Evolutionary conservation across 164 flowering plant species (phyloP).

Genomic region (Tinospora cordifolia): DNA sequence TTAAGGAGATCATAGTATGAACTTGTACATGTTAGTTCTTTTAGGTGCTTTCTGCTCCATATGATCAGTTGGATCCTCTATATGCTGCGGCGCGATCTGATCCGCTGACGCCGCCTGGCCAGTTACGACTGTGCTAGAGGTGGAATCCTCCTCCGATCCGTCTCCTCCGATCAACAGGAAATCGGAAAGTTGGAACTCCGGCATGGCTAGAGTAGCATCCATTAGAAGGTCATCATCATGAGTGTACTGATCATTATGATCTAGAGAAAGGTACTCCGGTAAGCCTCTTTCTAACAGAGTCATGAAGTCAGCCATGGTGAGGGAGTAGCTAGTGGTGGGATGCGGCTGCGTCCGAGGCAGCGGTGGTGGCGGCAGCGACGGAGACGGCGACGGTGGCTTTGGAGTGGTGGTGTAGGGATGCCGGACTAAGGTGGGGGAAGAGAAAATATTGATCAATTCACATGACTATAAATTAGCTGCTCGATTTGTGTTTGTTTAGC

Average conservation of each 20-base stretch:
- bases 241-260: conserved; percentile 7
- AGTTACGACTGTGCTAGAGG: not conserved
- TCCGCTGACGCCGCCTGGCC: not conserved
- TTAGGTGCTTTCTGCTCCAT: conserved; percentile 6
- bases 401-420: not conserved
- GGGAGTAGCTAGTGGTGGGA: not conserved
- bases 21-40: conserved; percentile 24
- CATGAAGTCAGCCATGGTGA: not conserved
- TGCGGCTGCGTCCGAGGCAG: not conserved
- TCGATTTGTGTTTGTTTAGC: not conserved
- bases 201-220: not conserved
- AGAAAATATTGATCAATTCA: not conserved
- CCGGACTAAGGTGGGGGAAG: not conserved
- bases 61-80: conserved; percentile 10
- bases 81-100: not conserved
- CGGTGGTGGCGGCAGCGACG: not conserved
- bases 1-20: not conserved
- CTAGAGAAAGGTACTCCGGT: not conserved
- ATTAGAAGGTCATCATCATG: not conserved
- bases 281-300: not conserved
- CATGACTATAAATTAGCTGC: not conserved
- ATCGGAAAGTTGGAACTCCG: conserved; percentile 29
- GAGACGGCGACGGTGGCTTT: not conserved
- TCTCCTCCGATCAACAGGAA: conserved; percentile 21
- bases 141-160: conserved; percentile 12